Evolutionary conservation across 345 rosid genomes (phyloP), one percentile per base, ranked within the genome.

Genomic region (Mallotus nudiflorus): DNA sequence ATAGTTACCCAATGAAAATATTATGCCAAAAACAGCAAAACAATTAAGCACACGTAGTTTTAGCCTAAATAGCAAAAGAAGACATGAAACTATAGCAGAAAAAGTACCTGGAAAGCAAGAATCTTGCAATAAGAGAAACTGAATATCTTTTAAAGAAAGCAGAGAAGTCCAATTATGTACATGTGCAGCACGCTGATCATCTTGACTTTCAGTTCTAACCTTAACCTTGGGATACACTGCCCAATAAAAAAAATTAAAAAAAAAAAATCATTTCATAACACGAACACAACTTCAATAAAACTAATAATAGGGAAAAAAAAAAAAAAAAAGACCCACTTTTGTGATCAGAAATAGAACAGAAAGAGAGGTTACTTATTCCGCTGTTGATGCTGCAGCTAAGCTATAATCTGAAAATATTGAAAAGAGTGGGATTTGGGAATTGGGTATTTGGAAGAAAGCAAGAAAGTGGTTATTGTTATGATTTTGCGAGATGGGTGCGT

Each of bases 171-270:
- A 78, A 29, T 67, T 59, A 56, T 50, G 71, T 69, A 73, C 83
- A 20, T 64, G 59, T 22, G 51, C 25, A 37, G 16, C 69, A 18
- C 25, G 71, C 13, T 48, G 71, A 71, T 80, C 79, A 65, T 69
- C 81, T 53, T 49, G 70, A 35, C 55, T 57, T 46, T 81, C 80
- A 25, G 74, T 70, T 60, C 78, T 80, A 51, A 85, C 82, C 82
- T 64, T 88, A 82, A 82, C 82, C 80, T 76, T 85, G 4, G 93
- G 89, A 74, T 86, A 88, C 89, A 88, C 93, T 86, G n/a, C 14
- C 46, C 11, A 5, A 5, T 51, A 68, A 13, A 61, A 10, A 39
- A 50, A n/a, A 35, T 28, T 16, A 33, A 31, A 35, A 59, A 33
- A 15, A 42, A 46, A 67, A 62, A 19, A 33, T 50, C 50, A 70